A percentile compares a stretch with the other conserved stretches of the same genome.
These are phyloP conservation scores for Aspergillus transmontanensis DNA, from an alignment of 2,329 filamentous ascomycete genomes.

Conservation along the genomic window DNA sequence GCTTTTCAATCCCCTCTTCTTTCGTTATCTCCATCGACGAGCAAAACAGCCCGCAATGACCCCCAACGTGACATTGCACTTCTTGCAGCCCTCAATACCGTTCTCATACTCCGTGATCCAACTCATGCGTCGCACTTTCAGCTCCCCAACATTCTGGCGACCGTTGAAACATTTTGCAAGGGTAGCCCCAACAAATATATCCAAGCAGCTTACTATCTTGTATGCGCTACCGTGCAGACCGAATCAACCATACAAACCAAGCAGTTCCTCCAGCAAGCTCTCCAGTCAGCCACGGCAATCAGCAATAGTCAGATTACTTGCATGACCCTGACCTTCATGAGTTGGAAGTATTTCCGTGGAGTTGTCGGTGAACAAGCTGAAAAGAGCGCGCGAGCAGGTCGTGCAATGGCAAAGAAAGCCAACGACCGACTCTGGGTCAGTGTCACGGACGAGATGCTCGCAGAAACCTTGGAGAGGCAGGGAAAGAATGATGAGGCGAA, in stretches of 20 bases:
- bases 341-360: conserved; percentile 76
- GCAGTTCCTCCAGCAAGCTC: conserved; percentile 71
- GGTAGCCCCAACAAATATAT: conserved; percentile 75
- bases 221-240: conserved; percentile 69
- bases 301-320: conserved; percentile 79
- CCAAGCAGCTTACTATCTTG: conserved; percentile 73
- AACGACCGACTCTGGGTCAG: conserved; percentile 77
- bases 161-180: conserved; percentile 67
- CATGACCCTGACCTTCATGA: conserved; percentile 84
- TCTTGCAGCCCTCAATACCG: conserved; percentile 64
- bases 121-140: conserved; percentile 59
- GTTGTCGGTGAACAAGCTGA: conserved; percentile 79
- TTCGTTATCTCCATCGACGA: conserved; percentile 48
- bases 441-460: conserved; percentile 77
- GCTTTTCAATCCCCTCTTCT: conserved; percentile 68
- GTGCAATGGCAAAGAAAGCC: conserved; percentile 68
- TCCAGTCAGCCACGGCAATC: conserved; percentile 68
- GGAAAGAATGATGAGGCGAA: conserved; percentile 62
- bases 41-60: conserved; percentile 47
- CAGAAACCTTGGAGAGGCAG: conserved; percentile 72
- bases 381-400: conserved; percentile 72
- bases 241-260: conserved; percentile 76
- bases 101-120: conserved; percentile 72
- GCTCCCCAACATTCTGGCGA: conserved; percentile 64
- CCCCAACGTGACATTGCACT: conserved; percentile 66